Evolutionary conservation across 495 filamentous ascomycete genomes (phyloP).

Genomic region (Hypoxylon trugodes): DNA sequence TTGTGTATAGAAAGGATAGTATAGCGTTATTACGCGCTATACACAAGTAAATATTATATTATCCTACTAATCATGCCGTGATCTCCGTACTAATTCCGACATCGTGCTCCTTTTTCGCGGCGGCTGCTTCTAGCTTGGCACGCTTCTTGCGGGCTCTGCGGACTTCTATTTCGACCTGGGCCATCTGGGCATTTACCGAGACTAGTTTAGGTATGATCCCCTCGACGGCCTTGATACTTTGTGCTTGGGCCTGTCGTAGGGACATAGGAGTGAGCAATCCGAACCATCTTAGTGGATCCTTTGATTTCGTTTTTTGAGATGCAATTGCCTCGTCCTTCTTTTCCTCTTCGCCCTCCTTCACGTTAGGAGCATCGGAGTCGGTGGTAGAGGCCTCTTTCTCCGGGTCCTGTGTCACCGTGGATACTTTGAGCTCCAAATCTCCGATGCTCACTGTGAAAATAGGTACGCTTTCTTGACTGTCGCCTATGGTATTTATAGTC

Average conservation of each 20-base stretch:
- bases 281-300: constrained; percentile 74
- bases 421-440: neutral
- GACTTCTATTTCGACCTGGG: constrained; percentile 57
- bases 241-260: constrained; percentile 66
- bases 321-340: neutral
- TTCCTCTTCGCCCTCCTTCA: neutral
- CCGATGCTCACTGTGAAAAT: constrained; percentile 15
- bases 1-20: too few species aligned
- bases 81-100: constrained; percentile 13
- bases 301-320: neutral
- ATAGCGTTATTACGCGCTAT: neutral
- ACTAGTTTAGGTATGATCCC: constrained; percentile 56
- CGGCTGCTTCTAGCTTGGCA: constrained; percentile 50
- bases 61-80: constrained; percentile 7
- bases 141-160: constrained; percentile 59
- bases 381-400: neutral
- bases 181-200: constrained; percentile 57
- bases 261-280: constrained; percentile 69
- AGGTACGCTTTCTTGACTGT: constrained; percentile 17
- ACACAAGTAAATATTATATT: neutral
- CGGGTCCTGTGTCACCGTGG: neutral
- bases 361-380: neutral
- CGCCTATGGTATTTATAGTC: constrained; percentile 11
- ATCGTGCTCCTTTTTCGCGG: constrained; percentile 17
- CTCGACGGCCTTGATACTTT: constrained; percentile 54